Evolutionary conservation across 148 eudicot species (phyloP).

Genomic region (Rhododendron ferrugineum): DNA sequence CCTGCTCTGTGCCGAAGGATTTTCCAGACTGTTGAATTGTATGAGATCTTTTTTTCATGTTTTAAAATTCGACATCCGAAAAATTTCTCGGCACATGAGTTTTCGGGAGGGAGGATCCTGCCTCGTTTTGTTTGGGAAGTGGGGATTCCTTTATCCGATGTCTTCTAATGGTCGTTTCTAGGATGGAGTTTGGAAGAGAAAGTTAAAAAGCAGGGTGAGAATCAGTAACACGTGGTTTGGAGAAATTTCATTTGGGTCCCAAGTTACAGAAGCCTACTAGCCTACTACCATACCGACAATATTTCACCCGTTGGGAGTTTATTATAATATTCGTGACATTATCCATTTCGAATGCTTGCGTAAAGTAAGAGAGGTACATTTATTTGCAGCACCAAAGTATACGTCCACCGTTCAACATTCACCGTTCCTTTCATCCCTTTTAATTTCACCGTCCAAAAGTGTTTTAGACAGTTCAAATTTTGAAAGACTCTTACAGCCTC

Average conservation of each 20-base stretch:
- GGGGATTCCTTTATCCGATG: background rate
- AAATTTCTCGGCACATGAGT: too few species aligned
- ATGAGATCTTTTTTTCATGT: too few species aligned
- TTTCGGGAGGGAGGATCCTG: too few species aligned
- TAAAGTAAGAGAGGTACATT: background rate
- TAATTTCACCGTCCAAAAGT: too few species aligned
- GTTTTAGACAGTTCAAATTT: too few species aligned
- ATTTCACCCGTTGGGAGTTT: background rate
- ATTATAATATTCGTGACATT: background rate
- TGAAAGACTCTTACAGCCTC: too few species aligned
- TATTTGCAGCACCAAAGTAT: too few species aligned
- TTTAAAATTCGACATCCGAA: too few species aligned
- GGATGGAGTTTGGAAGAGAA: background rate
- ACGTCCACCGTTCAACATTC: too few species aligned
- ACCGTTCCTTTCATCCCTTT: too few species aligned
- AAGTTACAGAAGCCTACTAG: background rate
- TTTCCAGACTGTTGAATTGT: too few species aligned
- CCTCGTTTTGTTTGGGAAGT: background rate
- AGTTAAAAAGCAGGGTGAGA: background rate
- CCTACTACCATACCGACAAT: background rate
- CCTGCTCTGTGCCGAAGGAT: too few species aligned
- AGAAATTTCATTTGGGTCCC: background rate
- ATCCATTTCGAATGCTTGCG: background rate
- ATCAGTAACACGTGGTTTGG: background rate
- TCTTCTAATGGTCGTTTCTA: background rate